Evolutionary conservation across 1,284 basidiomycete species (phyloP).

Genomic region (Testicularia cyperi): DNA sequence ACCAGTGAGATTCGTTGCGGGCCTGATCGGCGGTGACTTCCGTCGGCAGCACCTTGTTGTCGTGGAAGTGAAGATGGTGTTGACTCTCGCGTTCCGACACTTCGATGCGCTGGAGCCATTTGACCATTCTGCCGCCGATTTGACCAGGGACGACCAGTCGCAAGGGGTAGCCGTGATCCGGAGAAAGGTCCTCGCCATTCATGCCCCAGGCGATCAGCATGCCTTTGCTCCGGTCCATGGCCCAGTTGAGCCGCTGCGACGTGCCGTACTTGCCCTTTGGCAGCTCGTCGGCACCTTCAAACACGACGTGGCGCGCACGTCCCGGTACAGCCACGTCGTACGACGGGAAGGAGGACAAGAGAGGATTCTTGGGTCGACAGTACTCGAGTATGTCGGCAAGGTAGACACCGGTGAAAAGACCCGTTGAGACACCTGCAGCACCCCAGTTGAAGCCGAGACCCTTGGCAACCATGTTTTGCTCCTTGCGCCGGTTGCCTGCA

Average conservation of each 20-base stretch:
- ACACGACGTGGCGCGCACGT: constrained; percentile 66
- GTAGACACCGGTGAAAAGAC: constrained; percentile 71
- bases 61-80: constrained; percentile 63
- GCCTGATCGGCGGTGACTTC: constrained; percentile 67
- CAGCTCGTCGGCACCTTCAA: constrained; percentile 69
- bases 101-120: constrained; percentile 70
- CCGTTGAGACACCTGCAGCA: constrained; percentile 65
- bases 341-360: constrained; percentile 44
- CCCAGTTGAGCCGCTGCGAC: constrained; percentile 66
- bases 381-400: constrained; percentile 67
- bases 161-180: constrained; percentile 71
- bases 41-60: constrained; percentile 70
- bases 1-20: constrained; percentile 67
- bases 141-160: constrained; percentile 70
- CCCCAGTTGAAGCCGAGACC: constrained; percentile 67
- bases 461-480: constrained; percentile 71
- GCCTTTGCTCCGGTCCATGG: constrained; percentile 64
- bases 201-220: constrained; percentile 70
- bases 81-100: constrained; percentile 66
- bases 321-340: constrained; percentile 50
- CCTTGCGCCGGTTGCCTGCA: constrained; percentile 71
- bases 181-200: constrained; percentile 64
- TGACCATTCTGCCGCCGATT: constrained; percentile 66
- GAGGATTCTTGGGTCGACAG: constrained; percentile 62
- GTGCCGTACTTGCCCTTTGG: constrained; percentile 73